Percentiles rank a stretch among this genome's conserved stretches.
phyloP scores from a whole-genome alignment of 1,284 basidiomycete genomes.

The Rhizopogon hawkerae region DNA sequence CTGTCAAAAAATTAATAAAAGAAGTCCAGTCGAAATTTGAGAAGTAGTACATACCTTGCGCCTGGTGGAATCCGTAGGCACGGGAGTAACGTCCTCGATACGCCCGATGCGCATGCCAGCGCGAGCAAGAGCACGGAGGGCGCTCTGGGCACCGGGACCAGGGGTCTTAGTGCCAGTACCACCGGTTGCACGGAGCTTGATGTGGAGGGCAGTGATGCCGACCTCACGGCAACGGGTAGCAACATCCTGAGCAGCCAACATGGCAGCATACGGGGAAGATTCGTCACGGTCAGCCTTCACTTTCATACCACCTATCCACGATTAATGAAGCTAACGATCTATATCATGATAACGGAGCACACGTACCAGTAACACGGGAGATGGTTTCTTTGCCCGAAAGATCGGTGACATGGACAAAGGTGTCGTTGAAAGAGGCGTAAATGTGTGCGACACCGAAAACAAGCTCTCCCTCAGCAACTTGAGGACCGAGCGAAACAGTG shows the following conservation, averaged over 20 bases:
- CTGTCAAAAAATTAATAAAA: constrained; percentile 33
- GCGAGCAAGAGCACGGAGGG: constrained; percentile 96
- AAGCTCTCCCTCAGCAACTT: constrained; percentile 91
- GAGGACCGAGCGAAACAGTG: constrained; percentile 84
- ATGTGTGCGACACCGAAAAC: constrained; percentile 97
- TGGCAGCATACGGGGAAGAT: constrained; percentile 98
- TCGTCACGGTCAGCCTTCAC: constrained; percentile 99
- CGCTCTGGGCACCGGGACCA: constrained; percentile 96
- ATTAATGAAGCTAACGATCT: constrained; percentile 3
- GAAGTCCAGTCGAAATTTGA: neutral
- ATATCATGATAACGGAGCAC: neutral
- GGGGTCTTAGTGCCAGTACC: constrained; percentile 99
- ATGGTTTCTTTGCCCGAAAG: constrained; percentile 98
- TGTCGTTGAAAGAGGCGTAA: constrained; percentile 98
- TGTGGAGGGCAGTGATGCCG: constrained; percentile 94
- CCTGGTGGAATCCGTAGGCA: constrained; percentile 95
- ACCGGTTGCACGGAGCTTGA: constrained; percentile 97
- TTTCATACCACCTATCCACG: constrained; percentile 85
- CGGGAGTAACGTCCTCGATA: constrained; percentile 96
- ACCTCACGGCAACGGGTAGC: constrained; percentile 97
- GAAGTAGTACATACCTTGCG: constrained; percentile 59
- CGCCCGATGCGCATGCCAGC: constrained; percentile 98
- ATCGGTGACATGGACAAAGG: constrained; percentile 99
- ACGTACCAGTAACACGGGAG: constrained; percentile 89
- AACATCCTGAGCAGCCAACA: constrained; percentile 98